Conservation (phyloP, 306 rosid species). For the Rubus parviflorus region DNA sequence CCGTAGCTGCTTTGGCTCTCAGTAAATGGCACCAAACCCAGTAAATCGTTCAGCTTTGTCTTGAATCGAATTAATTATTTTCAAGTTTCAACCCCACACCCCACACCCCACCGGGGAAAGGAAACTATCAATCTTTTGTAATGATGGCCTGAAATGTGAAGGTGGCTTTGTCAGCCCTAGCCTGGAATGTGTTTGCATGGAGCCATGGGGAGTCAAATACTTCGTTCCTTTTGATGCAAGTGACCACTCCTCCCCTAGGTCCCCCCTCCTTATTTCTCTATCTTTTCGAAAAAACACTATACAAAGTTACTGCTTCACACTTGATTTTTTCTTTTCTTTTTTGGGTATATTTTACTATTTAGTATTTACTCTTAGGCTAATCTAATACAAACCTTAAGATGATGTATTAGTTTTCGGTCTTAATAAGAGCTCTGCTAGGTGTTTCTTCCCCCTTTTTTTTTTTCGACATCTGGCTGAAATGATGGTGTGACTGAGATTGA, state of each 20-base stretch:
- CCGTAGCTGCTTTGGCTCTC: background rate
- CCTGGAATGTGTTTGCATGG: background rate
- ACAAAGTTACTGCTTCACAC: background rate
- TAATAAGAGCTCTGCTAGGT: too few relatives aligned
- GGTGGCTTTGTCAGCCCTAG: constrained; percentile 10
- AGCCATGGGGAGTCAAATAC: constrained; percentile 9
- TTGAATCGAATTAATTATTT: too few relatives aligned
- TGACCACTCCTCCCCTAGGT: background rate
- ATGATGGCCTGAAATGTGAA: background rate
- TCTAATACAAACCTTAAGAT: too few relatives aligned
- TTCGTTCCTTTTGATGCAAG: constrained; percentile 20
- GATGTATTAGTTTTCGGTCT: too few relatives aligned
- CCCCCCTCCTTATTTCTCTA: background rate
- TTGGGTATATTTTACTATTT: background rate
- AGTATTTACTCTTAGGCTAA: background rate
- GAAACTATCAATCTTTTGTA: background rate
- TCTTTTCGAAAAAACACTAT: background rate
- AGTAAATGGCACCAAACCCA: background rate
- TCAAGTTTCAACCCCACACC: background rate
- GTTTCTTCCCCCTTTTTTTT: too few relatives aligned
- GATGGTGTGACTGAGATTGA: too few relatives aligned
- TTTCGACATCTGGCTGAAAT: too few relatives aligned
- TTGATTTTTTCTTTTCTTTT: background rate
- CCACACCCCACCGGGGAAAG: background rate
- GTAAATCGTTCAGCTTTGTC: background rate